Base-by-base conservation (phyloP, 305 asterid species). In the Fraxinus platypoda region DNA sequence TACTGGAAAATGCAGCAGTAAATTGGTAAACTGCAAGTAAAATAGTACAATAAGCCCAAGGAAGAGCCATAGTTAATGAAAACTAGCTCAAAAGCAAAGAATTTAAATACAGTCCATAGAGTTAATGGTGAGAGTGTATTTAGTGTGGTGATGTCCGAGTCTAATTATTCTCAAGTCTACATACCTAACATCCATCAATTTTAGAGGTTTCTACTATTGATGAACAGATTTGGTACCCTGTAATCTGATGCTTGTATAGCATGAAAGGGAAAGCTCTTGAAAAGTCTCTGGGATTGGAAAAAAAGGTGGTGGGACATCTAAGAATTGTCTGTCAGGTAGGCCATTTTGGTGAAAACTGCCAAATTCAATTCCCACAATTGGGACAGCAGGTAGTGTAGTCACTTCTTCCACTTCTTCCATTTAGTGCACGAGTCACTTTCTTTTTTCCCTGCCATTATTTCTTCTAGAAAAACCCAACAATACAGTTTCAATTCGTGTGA, bases 1-100 rank as follows among this genome's bases (percentile, higher is more conserved):
- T 84, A 64, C 80, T 59, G 80, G 87, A 77, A 73, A 78, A 77
- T 57, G 82, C 75, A 54, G 71, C 37, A 52, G 76, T 59, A 77
- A 35, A 80, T 19, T 54, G 80, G 71, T 37, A 57, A 35, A 81
- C 59, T 25, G 38, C 77, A 62, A 74, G 74, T 38, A 73, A 17
- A 72, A 81, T 31, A 84, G 31, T 3, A 52, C 81, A 78, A 28
- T 13, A 84, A 84, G n/a, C 41, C 79, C 84, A 70, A 52, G 33
- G 77, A 57, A 64, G 64, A 81, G 82, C 80, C 85, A 81, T 72
- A 17, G 15, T 19, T 46, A 34, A 77, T 62, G n/a, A 83, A 49
- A 30, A 35, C 31, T 41, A 35, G 59, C 33, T 21, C 11, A 13
- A 57, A 84, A 80, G 64, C 52, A 33, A 17, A 80, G 81, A 80